These are phyloP conservation scores for Scedosporium minutisporum DNA, from an alignment of 2,329 filamentous ascomycete species.

Conservation along the genomic window DNA sequence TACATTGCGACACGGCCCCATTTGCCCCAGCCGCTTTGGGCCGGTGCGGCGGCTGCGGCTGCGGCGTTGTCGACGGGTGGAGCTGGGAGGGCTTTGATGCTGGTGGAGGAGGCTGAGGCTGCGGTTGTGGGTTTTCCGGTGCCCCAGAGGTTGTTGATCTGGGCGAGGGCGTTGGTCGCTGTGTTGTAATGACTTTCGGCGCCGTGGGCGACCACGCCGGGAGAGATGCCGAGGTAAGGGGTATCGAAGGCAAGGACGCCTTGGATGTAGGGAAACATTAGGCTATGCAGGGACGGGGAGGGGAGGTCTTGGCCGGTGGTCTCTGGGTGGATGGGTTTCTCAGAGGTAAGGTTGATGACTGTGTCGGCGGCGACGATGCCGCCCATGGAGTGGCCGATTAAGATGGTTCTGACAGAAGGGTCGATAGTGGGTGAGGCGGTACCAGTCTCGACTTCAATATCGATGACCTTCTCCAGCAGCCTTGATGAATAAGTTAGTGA, in stretches of 20 bases:
- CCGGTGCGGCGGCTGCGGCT: conserved; percentile 14
- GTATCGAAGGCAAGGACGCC: conserved; percentile 91
- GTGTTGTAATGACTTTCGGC: conserved; percentile 81
- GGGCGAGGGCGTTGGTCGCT: conserved; percentile 57
- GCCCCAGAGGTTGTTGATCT: conserved; percentile 58
- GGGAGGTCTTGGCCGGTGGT: conserved; percentile 27
- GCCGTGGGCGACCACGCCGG: conserved; percentile 73
- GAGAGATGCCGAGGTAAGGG: conserved; percentile 74
- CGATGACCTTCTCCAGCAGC: conserved; percentile 87
- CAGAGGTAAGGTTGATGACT: conserved; percentile 58
- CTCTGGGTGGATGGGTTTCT: conserved; percentile 41
- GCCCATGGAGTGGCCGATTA: conserved; percentile 83
- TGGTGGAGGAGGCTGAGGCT: conserved; percentile 8
- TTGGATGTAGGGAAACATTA: conserved; percentile 92
- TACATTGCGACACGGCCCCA: conserved; percentile 83
- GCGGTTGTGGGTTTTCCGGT: conserved; percentile 14
- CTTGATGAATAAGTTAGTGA: conserved; percentile 26
- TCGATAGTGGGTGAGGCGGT: conserved; percentile 80
- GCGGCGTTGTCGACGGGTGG: conserved; percentile 14
- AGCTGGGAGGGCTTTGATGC: conserved; percentile 12
- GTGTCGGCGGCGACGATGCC: conserved; percentile 92
- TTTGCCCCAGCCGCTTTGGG: conserved; percentile 51
- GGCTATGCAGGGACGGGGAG: conserved; percentile 36
- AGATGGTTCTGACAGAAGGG: conserved; percentile 70
- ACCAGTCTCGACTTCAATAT: conserved; percentile 74